Percentiles rank a stretch among this genome's conserved stretches.
phyloP scores from a whole-genome alignment of 495 filamentous ascomycete species.

The Penicillium verhagenii region DNA sequence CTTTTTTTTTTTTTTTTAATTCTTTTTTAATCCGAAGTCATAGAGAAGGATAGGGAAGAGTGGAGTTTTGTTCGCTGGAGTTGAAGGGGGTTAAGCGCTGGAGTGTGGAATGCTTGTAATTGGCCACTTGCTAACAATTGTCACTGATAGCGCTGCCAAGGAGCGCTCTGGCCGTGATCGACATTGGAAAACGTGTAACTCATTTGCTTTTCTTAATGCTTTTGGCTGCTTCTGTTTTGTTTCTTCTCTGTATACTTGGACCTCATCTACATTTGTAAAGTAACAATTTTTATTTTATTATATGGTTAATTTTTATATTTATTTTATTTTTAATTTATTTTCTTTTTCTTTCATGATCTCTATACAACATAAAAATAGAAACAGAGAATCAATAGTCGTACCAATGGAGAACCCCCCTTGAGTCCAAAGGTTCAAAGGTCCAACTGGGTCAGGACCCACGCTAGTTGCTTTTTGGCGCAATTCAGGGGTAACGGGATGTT shows the following conservation, averaged over 20 bases:
- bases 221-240: too few species aligned
- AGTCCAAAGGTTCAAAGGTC: constrained; percentile 21
- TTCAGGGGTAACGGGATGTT: constrained; percentile 10
- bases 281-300: too few species aligned
- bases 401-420: constrained; percentile 20
- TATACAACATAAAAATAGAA: constrained; percentile 13
- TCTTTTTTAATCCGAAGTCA: too few species aligned
- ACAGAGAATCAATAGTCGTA: constrained; percentile 23
- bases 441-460: constrained; percentile 5
- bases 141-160: constrained; percentile 1
- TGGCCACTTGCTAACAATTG: neutral
- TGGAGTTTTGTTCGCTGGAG: neutral
- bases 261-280: too few species aligned
- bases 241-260: too few species aligned
- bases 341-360: too few species aligned
- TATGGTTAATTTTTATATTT: too few species aligned
- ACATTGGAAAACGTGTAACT: neutral
- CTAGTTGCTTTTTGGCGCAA: constrained; percentile 2
- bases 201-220: too few species aligned
- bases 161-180: neutral
- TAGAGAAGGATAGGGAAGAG: neutral
- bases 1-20: neutral
- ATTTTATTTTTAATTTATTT: too few species aligned
- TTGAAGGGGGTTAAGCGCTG: neutral
- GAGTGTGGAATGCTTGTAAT: neutral